A percentile compares a stretch with the other conserved stretches of the same genome.
Evolutionary conservation across 2,329 filamentous ascomycete species (phyloP).

Genomic region (Cladophialophora bantiana): DNA sequence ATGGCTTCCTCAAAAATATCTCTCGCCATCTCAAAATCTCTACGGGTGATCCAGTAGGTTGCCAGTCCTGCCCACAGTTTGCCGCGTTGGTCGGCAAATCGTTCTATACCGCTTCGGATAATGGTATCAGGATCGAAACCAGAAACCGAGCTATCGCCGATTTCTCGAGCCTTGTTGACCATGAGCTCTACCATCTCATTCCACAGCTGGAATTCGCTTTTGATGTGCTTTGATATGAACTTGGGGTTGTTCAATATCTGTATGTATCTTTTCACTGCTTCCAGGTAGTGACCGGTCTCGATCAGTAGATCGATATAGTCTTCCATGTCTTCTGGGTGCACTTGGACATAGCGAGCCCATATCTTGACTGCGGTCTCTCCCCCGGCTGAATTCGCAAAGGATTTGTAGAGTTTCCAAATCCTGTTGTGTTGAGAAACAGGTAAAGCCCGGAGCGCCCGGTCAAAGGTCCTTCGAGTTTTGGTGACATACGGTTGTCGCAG

Average conservation of each 20-base stretch:
- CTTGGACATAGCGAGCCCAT: constrained; percentile 95
- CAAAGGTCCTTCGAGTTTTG: constrained; percentile 83
- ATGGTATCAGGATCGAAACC: constrained; percentile 92
- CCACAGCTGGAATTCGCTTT: constrained; percentile 96
- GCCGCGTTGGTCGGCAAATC: constrained; percentile 91
- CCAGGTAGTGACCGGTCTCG: constrained; percentile 82
- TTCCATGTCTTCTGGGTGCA: constrained; percentile 92
- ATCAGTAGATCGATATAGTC: constrained; percentile 91
- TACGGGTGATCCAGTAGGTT: constrained; percentile 94
- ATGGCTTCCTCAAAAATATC: constrained; percentile 97
- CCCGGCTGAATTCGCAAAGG: constrained; percentile 88
- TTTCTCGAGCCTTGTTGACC: constrained; percentile 85
- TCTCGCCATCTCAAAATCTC: constrained; percentile 88
- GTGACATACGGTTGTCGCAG: constrained; percentile 92
- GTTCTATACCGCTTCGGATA: constrained; percentile 85
- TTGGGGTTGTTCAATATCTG: constrained; percentile 87
- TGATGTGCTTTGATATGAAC: constrained; percentile 91
- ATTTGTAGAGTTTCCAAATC: constrained; percentile 90
- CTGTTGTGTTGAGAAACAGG: constrained; percentile 95
- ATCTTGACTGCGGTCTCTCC: constrained; percentile 91
- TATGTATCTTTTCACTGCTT: constrained; percentile 91
- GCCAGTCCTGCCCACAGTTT: constrained; percentile 95
- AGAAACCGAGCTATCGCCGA: constrained; percentile 79
- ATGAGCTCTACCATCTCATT: constrained; percentile 95
- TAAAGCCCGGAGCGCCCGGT: constrained; percentile 86